These are phyloP conservation scores for Akanthomyces dipterigenus DNA, from an alignment of 2,329 filamentous ascomycete species.

Conservation along the genomic window DNA sequence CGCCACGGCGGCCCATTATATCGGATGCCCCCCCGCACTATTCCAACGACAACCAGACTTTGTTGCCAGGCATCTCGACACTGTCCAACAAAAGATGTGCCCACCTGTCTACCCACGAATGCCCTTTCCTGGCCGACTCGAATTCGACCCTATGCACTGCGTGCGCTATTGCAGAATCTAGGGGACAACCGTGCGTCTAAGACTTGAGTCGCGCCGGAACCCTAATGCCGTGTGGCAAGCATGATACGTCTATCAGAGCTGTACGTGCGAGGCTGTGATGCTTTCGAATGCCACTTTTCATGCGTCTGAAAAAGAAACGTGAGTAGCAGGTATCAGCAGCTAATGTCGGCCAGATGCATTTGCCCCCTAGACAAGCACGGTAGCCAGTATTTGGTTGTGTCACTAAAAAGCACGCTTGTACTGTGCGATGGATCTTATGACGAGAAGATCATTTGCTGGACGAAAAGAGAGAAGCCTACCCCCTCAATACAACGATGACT, in stretches of 20 bases:
- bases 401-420: not conserved
- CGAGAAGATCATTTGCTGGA: not conserved
- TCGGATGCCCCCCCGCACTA: not conserved
- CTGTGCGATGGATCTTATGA: not conserved
- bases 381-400: not conserved
- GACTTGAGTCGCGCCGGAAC: not conserved
- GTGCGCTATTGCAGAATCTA: constrained; percentile 19
- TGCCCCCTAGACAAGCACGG: not conserved
- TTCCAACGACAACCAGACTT: not conserved
- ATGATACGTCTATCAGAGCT: not conserved
- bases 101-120: constrained; percentile 20
- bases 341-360: not conserved
- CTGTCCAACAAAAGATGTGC: constrained; percentile 24
- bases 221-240: not conserved
- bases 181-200: constrained; percentile 21
- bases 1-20: not conserved
- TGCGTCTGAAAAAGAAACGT: not conserved
- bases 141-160: constrained; percentile 20
- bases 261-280: not conserved
- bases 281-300: not conserved
- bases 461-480: not conserved
- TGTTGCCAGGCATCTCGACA: not conserved
- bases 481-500: not conserved
- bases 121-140: constrained; percentile 23
- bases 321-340: not conserved